Conservation (phyloP, 1,284 basidiomycete genomes). For the Heterobasidion parviporum region DNA sequence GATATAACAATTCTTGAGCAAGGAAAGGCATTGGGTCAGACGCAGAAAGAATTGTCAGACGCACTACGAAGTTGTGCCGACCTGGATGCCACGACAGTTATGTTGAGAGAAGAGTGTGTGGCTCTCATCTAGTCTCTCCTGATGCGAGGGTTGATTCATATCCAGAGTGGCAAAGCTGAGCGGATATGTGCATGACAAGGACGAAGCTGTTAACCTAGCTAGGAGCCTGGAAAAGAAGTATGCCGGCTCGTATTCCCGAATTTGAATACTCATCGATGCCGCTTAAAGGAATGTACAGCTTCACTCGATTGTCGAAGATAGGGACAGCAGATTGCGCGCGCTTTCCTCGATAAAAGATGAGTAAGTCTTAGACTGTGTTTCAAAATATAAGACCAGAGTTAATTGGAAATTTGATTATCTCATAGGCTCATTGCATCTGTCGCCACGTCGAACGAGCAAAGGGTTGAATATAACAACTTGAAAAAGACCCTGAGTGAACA, state of each 20-base stretch:
- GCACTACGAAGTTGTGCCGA: conserved; percentile 11
- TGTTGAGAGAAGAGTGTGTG: conserved; percentile 17
- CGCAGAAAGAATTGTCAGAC: conserved; percentile 7
- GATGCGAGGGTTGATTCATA: background rate
- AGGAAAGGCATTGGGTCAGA: background rate
- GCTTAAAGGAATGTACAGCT: conserved; percentile 7
- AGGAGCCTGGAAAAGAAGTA: conserved; percentile 7
- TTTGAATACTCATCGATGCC: background rate
- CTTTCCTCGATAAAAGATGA: conserved; percentile 9
- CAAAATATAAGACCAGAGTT: background rate
- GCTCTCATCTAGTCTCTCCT: background rate
- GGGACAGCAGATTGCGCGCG: background rate
- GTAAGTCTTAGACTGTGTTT: conserved; percentile 6
- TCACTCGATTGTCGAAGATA: conserved; percentile 8
- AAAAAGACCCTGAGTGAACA: background rate
- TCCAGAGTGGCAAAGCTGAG: background rate
- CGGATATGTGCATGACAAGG: background rate
- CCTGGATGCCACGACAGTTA: conserved; percentile 12
- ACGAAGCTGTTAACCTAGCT: background rate
- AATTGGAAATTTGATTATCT: too few relatives aligned
- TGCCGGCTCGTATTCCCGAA: background rate
- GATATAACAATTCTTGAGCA: background rate
- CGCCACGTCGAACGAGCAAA: background rate
- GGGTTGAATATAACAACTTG: background rate
- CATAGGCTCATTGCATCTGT: background rate